Base-by-base conservation (phyloP, 2,329 filamentous ascomycete genomes). In the Beauveria brongniartii region DNA sequence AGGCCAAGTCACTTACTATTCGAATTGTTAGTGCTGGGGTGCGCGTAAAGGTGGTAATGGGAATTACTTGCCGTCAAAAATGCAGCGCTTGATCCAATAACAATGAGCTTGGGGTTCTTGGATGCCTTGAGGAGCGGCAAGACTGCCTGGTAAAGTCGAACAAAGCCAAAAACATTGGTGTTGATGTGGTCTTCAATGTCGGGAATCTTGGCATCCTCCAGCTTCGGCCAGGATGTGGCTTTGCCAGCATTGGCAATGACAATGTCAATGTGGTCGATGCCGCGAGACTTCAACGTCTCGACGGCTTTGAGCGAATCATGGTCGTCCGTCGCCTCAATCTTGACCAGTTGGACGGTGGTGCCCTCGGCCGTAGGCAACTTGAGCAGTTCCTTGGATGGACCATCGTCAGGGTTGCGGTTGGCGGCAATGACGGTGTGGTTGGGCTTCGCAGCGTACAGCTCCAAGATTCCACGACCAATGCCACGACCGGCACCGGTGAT, bases 201-300 rank as follows among this genome's bases (percentile, higher is more conserved):
- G 1, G 65, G 63, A 7, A 70, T 61, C 26, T 70, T 68, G 20
- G 72, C 69, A 1, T 73, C 69, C 3, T 63, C 57, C 1, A 75
- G 71, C 0, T 66, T 64, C 0, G 72, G 72, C 43, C 66, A 76
- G 18, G 65, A 55, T 4, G 70, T 68, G 5, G 67, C 66, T 12
- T 79, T 75, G 14, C 74, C 81, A 0, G 81, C 80, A 65, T 83
- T 84, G 50, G 80, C 77, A 56, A 84, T 77, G 2, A 84, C 73
- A 6, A 81, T 67, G 63, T 84, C 80, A 2, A 83, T 67, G 26
- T 73, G 67, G 5, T 68, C 65, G 63, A 83, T 76, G 3, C 70
- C 71, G 16, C 72, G 63, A 3, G 62, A 54, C 5, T 67, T 63
- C 1, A 79, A 67, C 12, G 69, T 63, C 28, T 69, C 55, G 1